Conservation (phyloP, 2,329 filamentous ascomycete species). For the Verticillium zaregamsianum region DNA sequence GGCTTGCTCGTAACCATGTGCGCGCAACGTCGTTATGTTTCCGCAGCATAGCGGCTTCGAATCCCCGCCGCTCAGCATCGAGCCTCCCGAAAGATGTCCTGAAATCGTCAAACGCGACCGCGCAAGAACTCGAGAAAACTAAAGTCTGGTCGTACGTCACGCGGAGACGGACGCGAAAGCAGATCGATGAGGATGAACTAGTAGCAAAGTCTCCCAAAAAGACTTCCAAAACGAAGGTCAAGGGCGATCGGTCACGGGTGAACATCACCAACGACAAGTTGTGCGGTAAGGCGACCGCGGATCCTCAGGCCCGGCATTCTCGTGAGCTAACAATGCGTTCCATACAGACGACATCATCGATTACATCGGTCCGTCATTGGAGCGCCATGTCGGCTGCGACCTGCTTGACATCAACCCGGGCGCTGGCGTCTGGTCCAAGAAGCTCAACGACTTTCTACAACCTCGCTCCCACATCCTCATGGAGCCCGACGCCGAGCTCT, state of each 20-base stretch:
- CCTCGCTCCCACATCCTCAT: conserved; percentile 81
- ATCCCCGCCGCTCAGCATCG: not conserved
- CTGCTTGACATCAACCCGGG: conserved; percentile 86
- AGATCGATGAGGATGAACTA: not conserved
- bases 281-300: conserved; percentile 31
- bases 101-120: not conserved
- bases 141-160: not conserved
- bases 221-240: conserved; percentile 1
- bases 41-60: not conserved
- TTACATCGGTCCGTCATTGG: conserved; percentile 65
- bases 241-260: conserved; percentile 36
- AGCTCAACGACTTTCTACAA: conserved; percentile 68
- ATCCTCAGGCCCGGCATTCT: not conserved
- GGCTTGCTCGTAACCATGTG: not conserved
- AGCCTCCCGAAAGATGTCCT: not conserved
- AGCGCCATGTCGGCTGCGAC: conserved; percentile 72
- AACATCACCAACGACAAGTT: conserved; percentile 49
- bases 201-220: not conserved
- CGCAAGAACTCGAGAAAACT: not conserved
- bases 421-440: conserved; percentile 70
- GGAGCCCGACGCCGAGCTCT: conserved; percentile 62
- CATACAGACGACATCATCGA: conserved; percentile 61
- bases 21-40: not conserved
- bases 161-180: not conserved
- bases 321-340: not conserved